A percentile compares a stretch with the other conserved stretches of the same genome.
These are phyloP conservation scores for Aureobasidium vineae DNA, from an alignment of 2,329 filamentous ascomycete species.

Conservation along the genomic window DNA sequence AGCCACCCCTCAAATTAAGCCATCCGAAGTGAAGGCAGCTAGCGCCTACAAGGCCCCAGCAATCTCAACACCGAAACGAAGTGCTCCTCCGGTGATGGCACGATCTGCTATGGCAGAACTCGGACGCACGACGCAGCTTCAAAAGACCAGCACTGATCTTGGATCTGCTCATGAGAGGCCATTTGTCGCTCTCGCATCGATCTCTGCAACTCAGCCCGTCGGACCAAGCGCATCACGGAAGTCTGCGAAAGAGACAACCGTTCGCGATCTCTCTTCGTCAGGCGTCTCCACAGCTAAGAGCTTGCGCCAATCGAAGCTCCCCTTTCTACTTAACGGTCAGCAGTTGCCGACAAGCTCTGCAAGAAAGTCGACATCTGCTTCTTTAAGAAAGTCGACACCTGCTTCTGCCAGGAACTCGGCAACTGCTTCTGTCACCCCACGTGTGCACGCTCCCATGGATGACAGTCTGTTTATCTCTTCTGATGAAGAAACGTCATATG, in stretches of 20 bases:
- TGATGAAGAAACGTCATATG: conserved; percentile 24
- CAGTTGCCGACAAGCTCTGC: not conserved
- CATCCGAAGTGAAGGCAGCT: not conserved
- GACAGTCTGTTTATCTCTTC: conserved; percentile 23
- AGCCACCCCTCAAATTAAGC: not conserved
- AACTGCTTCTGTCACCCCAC: not conserved
- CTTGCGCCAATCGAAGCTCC: conserved; percentile 6
- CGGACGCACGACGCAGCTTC: not conserved
- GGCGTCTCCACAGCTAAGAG: conserved; percentile 2
- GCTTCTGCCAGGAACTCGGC: not conserved
- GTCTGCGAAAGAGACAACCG: not conserved
- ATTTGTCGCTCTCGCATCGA: not conserved
- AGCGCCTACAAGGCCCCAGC: not conserved
- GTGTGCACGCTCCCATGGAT: not conserved
- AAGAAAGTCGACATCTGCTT: not conserved
- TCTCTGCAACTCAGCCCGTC: conserved; percentile 10
- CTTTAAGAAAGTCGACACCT: not conserved
- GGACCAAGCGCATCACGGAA: too few relatives aligned
- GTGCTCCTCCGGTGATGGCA: not conserved
- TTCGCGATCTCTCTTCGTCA: not conserved
- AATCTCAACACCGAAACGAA: not conserved
- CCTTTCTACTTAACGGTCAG: not conserved
- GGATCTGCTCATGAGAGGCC: not conserved
- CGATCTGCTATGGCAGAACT: conserved; percentile 7
- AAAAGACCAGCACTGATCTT: not conserved